phyloP scores from a whole-genome alignment of 352 stramenopile genomes.

The Globisporangium radiosum region DNA sequence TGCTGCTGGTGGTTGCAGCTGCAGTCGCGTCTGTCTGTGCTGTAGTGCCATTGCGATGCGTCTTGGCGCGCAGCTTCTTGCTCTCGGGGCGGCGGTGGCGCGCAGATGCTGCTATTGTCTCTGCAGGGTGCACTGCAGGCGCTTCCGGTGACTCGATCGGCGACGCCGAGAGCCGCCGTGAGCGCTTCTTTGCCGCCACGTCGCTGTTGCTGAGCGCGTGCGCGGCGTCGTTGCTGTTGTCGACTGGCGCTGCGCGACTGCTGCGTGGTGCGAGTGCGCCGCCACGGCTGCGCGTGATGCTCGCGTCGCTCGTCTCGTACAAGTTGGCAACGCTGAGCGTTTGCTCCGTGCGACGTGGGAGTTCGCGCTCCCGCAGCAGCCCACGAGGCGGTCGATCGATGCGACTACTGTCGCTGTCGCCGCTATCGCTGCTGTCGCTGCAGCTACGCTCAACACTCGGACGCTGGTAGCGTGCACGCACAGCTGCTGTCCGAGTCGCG shows the following conservation, averaged over 20 bases:
- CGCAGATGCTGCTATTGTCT: too few species aligned
- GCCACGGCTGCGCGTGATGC: slow-evolving; percentile 10
- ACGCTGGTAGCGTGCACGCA: neutral
- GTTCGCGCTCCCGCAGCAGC: neutral
- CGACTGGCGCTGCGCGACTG: neutral
- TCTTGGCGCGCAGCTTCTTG: slow-evolving; percentile 2
- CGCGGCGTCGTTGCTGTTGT: neutral
- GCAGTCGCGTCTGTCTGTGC: neutral
- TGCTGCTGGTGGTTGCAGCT: neutral
- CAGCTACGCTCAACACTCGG: neutral
- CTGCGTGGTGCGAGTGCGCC: neutral
- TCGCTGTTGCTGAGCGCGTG: neutral
- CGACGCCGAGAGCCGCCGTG: slow-evolving; percentile 10
- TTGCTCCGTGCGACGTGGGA: neutral
- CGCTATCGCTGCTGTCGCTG: neutral
- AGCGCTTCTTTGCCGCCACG: slow-evolving; percentile 23
- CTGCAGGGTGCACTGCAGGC: neutral
- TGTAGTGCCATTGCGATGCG: neutral
- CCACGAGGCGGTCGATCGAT: neutral
- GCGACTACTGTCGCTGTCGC: neutral
- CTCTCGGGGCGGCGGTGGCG: neutral
- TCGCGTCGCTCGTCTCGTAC: slow-evolving; percentile 12
- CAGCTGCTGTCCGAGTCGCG: neutral
- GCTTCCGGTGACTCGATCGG: neutral
- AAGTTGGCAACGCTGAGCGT: slow-evolving; percentile 3